These are phyloP conservation scores for Colletotrichum sp. DNA, from an alignment of 2,329 filamentous ascomycete species.

Conservation along the genomic window DNA sequence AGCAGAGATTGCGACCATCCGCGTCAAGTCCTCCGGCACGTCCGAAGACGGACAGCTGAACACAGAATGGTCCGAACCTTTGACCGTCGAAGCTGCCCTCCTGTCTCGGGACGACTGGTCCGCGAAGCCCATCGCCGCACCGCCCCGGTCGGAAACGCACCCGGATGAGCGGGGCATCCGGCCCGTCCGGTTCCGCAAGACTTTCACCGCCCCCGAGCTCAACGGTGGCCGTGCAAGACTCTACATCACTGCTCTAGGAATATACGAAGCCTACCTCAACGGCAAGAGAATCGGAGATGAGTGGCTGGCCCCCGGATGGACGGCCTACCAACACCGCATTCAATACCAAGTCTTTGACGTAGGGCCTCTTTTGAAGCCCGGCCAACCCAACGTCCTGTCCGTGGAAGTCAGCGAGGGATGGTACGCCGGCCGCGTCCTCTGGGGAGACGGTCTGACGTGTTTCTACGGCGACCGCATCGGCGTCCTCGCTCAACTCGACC, in stretches of 20 bases:
- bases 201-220: not conserved
- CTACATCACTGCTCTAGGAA: conserved; percentile 40
- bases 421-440: conserved; percentile 41
- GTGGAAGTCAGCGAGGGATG: conserved; percentile 58
- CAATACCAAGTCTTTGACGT: conserved; percentile 51
- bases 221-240: conserved; percentile 26
- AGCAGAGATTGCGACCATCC: conserved; percentile 30
- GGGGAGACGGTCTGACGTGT: conserved; percentile 22
- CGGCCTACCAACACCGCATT: conserved; percentile 46
- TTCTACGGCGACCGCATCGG: conserved; percentile 45
- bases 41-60: not conserved
- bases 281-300: conserved; percentile 33
- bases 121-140: conserved; percentile 2
- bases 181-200: conserved; percentile 12
- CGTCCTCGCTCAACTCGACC: conserved; percentile 41
- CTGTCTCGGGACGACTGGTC: not conserved
- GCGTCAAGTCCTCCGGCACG: conserved; percentile 30
- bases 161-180: conserved; percentile 1
- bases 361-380: conserved; percentile 30
- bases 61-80: conserved; percentile 1
- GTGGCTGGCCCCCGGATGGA: conserved; percentile 48
- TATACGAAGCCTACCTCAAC: conserved; percentile 44
- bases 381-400: conserved; percentile 41
- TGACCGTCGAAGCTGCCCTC: conserved; percentile 2
- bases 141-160: not conserved